A percentile compares a stretch with the other conserved stretches of the same genome.
phyloP scores from a whole-genome alignment of 2,329 filamentous ascomycete genomes.

The Claviceps capensis region DNA sequence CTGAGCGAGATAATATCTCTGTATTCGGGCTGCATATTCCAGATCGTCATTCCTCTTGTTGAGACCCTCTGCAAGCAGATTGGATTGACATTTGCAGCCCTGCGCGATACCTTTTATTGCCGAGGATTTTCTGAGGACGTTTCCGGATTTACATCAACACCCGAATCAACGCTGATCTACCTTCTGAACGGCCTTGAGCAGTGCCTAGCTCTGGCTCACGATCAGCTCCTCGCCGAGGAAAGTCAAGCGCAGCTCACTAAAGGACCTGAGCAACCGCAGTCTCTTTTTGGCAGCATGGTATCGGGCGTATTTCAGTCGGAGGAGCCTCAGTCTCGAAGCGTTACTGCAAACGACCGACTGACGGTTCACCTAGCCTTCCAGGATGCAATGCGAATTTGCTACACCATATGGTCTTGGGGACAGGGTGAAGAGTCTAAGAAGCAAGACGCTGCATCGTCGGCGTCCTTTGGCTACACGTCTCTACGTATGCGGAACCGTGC shows the following conservation, averaged over 20 bases:
- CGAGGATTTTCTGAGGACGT: constrained; percentile 2
- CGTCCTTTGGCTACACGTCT: constrained; percentile 84
- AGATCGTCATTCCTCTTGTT: constrained; percentile 79
- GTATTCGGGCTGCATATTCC: constrained; percentile 74
- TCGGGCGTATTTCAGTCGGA: constrained; percentile 81
- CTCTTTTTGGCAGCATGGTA: constrained; percentile 90
- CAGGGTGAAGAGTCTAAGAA: constrained; percentile 43
- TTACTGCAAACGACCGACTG: constrained; percentile 82
- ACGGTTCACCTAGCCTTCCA: constrained; percentile 95
- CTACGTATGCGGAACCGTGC: constrained; percentile 83
- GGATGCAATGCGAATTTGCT: constrained; percentile 85
- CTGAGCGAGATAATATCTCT: constrained; percentile 71
- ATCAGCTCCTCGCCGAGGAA: constrained; percentile 66
- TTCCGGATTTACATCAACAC: constrained; percentile 19
- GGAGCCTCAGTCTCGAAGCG: constrained; percentile 58
- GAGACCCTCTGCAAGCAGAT: constrained; percentile 80
- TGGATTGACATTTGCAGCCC: constrained; percentile 52
- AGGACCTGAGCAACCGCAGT: constrained; percentile 68
- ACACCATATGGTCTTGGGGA: constrained; percentile 91
- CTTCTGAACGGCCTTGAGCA: constrained; percentile 89
- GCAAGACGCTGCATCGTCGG: constrained; percentile 54
- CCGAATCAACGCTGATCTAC: constrained; percentile 65
- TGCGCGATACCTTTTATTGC: constrained; percentile 49
- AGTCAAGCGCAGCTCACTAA: constrained; percentile 54
- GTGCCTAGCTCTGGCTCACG: constrained; percentile 74